These are phyloP conservation scores for Xylariaceae sp. DNA, from an alignment of 2,329 filamentous ascomycete species.

Conservation along the genomic window DNA sequence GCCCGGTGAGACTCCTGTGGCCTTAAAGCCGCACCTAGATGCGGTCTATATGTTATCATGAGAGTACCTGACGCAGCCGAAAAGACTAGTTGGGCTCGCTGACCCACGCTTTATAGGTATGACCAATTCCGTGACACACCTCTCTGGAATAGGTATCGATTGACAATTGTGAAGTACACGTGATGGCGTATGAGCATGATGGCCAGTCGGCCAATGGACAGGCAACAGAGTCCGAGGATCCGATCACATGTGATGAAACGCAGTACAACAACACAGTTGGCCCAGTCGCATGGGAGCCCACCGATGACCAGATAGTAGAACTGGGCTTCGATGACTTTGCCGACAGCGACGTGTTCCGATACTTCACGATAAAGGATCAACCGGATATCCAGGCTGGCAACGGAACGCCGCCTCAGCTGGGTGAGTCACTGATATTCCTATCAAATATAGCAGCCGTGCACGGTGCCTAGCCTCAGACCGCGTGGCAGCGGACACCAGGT, in stretches of 20 bases:
- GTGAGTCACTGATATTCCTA: slow-evolving; percentile 16
- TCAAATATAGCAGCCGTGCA: background rate
- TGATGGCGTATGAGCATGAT: slow-evolving; percentile 8
- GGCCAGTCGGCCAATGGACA: slow-evolving; percentile 7
- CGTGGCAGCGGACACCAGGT: slow-evolving; percentile 2
- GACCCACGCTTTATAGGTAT: slow-evolving; percentile 1
- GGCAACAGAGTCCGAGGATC: slow-evolving; percentile 6
- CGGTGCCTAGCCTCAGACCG: slow-evolving; percentile 8
- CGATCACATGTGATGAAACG: slow-evolving; percentile 3
- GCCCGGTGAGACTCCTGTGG: background rate
- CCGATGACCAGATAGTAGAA: background rate
- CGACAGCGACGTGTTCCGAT: background rate
- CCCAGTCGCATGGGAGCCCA: background rate
- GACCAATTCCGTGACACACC: slow-evolving; percentile 12
- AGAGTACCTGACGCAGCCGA: background rate
- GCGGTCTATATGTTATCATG: background rate
- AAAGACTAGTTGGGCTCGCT: background rate
- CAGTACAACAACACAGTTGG: background rate
- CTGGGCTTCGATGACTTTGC: background rate
- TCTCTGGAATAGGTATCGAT: background rate
- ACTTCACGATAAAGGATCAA: background rate
- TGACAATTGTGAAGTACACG: slow-evolving; percentile 1
- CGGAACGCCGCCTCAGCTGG: slow-evolving; percentile 1
- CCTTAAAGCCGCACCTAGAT: background rate
- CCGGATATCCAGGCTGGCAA: slow-evolving; percentile 5